Conservation (phyloP, 2,329 filamentous ascomycete species). For the Scleromitrula shiraiana region DNA sequence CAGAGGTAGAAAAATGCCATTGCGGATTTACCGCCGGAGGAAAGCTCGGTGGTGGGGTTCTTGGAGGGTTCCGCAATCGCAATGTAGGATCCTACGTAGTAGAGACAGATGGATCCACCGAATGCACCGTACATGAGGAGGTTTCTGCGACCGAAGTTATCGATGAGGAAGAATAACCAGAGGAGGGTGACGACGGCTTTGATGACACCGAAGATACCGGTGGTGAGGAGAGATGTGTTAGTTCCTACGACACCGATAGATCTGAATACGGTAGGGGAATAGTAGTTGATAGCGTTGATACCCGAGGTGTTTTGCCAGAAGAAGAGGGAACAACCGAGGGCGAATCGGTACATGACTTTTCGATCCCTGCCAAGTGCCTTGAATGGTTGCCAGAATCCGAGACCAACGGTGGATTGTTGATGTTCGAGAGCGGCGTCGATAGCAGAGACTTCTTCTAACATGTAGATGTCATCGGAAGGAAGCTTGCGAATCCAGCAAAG, state of each 20-base stretch:
- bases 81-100: conserved; percentile 25
- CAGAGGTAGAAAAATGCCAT: conserved; percentile 69
- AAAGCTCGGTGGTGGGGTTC: conserved; percentile 24
- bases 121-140: conserved; percentile 26
- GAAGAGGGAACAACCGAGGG: conserved; percentile 58
- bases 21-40: conserved; percentile 44
- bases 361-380: conserved; percentile 16
- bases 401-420: conserved; percentile 53
- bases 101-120: conserved; percentile 14
- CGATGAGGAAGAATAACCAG: conserved; percentile 52
- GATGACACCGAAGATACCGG: conserved; percentile 21
- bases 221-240: conserved; percentile 17
- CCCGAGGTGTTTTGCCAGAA: conserved; percentile 23
- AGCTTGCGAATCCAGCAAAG: conserved; percentile 61
- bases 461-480: conserved; percentile 49
- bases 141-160: conserved; percentile 48
- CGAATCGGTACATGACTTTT: conserved; percentile 48
- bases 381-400: conserved; percentile 71
- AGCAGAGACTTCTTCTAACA: conserved; percentile 63
- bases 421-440: conserved; percentile 64
- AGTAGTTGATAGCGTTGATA: conserved; percentile 25
- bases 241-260: conserved; percentile 21
- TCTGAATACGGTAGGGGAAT: conserved; percentile 21
- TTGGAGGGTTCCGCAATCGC: conserved; percentile 31
- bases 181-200: conserved; percentile 18